These are phyloP conservation scores for Leishmania martiniquensis DNA, from an alignment of 208 protist genomes.

Conservation along the genomic window DNA sequence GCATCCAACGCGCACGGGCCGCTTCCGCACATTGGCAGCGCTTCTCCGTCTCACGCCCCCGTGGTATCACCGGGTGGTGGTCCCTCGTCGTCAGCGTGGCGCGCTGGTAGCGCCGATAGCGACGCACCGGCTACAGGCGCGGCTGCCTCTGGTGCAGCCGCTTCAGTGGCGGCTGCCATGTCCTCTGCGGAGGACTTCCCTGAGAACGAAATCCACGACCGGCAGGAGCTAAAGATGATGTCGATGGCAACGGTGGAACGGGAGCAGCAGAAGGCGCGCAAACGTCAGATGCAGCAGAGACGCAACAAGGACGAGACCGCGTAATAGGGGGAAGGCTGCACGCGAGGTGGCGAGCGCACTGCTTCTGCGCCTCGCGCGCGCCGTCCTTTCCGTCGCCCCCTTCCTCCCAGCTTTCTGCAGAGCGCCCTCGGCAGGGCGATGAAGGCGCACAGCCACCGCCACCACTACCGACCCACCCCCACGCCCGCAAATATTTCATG, in stretches of 20 bases:
- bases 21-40: neutral
- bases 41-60: neutral
- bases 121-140: neutral
- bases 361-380: neutral
- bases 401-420: neutral
- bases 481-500: neutral
- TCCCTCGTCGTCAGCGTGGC: neutral
- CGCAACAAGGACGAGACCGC: slow-evolving; percentile 48
- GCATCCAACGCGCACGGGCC: slow-evolving; percentile 16
- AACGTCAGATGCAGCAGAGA: slow-evolving; percentile 56
- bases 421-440: neutral
- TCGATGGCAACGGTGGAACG: slow-evolving; percentile 84
- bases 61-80: neutral
- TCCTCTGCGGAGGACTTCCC: slow-evolving; percentile 70
- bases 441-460: neutral
- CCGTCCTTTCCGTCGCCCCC: neutral
- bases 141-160: neutral
- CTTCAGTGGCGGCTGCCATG: neutral
- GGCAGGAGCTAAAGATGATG: slow-evolving; percentile 91
- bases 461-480: neutral
- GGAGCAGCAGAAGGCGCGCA: slow-evolving; percentile 87
- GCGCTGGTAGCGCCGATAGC: neutral
- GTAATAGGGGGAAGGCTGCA: slow-evolving; percentile 12
- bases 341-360: too few relatives aligned
- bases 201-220: slow-evolving; percentile 88